phyloP scores from a whole-genome alignment of 2,329 filamentous ascomycete species.

The Fusarium tanahbumbuense region DNA sequence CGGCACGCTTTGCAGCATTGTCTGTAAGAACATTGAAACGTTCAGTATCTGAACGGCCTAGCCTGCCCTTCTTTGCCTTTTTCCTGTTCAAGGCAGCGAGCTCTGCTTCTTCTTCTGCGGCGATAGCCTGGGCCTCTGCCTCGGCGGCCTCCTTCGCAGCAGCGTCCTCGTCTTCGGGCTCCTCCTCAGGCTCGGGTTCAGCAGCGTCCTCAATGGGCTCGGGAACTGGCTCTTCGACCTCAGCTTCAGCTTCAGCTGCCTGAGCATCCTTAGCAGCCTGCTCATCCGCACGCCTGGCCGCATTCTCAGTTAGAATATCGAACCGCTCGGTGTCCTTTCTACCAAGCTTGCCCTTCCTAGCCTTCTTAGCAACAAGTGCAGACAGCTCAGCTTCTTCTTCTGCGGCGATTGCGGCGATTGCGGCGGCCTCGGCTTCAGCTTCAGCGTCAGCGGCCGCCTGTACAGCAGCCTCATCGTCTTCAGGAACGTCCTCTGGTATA shows the following conservation, averaged over 20 bases:
- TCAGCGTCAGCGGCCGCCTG: constrained; percentile 29
- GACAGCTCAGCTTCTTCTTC: constrained; percentile 39
- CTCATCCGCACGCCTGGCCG: constrained; percentile 29
- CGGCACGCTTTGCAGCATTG: constrained; percentile 43
- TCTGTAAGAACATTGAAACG: constrained; percentile 33
- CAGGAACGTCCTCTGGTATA: constrained; percentile 30
- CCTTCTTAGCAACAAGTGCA: constrained; percentile 29
- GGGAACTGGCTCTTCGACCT: constrained; percentile 31
- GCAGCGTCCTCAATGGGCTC: constrained; percentile 31
- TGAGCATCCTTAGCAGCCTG: constrained; percentile 27
- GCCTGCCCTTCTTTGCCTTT: constrained; percentile 46
- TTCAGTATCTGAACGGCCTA: constrained; percentile 44
- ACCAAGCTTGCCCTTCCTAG: constrained; percentile 40
- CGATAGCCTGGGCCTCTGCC: constrained; percentile 47
- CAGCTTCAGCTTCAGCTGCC: constrained; percentile 2
- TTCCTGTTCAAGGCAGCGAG: constrained; percentile 56
- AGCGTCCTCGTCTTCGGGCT: constrained; percentile 27
- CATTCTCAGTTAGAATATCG: constrained; percentile 31
- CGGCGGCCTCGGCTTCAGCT: constrained; percentile 19
- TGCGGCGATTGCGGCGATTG: constrained; percentile 24
- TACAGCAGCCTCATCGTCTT: constrained; percentile 43
- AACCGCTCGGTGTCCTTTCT: constrained; percentile 43
- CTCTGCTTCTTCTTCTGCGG: constrained; percentile 46
- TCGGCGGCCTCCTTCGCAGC: constrained; percentile 41
- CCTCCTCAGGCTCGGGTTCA: constrained; percentile 40